phyloP scores from a whole-genome alignment of 148 eudicot species.

The Euryodendron excelsum region DNA sequence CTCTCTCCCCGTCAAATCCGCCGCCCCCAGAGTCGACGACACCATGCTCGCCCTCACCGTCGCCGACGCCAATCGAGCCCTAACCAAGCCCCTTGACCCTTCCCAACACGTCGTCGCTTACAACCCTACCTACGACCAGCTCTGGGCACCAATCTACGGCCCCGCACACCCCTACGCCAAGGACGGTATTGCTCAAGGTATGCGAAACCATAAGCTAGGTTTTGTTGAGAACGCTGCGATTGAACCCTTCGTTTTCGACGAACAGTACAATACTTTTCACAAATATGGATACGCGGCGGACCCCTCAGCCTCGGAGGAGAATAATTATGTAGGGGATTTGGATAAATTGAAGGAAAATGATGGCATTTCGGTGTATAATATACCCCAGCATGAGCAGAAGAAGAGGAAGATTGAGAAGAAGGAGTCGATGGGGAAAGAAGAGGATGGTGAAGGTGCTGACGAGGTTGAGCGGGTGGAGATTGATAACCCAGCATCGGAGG shows the following conservation, averaged over 20 bases:
- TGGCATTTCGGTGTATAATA: constrained; percentile 69
- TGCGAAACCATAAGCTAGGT: constrained; percentile 90
- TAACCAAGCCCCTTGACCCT: constrained; percentile 70
- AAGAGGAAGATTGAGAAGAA: constrained; percentile 62
- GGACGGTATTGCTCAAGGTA: constrained; percentile 85
- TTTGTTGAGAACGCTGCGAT: constrained; percentile 83
- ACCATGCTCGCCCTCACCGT: constrained; percentile 68
- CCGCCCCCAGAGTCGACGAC: constrained; percentile 87
- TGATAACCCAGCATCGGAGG: constrained; percentile 67
- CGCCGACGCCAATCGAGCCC: constrained; percentile 26
- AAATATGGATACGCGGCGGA: constrained; percentile 86
- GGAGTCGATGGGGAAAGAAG: constrained; percentile 26
- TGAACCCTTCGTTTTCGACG: constrained; percentile 68
- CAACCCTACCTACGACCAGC: constrained; percentile 91
- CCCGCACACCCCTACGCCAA: constrained; percentile 92
- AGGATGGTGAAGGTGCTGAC: constrained; percentile 4
- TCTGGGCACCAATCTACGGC: constrained; percentile 91
- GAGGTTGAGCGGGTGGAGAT: constrained; percentile 33
- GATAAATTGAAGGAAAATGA: constrained; percentile 38
- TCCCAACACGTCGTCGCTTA: constrained; percentile 63
- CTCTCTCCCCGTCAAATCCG: constrained; percentile 58
- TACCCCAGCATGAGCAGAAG: constrained; percentile 76
- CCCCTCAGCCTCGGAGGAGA: constrained; percentile 51
- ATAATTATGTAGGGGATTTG: constrained; percentile 56
- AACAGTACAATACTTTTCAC: constrained; percentile 85